Evolutionary conservation across 179 eudicot genomes (phyloP).

Genomic region (Drosera spatulata): DNA sequence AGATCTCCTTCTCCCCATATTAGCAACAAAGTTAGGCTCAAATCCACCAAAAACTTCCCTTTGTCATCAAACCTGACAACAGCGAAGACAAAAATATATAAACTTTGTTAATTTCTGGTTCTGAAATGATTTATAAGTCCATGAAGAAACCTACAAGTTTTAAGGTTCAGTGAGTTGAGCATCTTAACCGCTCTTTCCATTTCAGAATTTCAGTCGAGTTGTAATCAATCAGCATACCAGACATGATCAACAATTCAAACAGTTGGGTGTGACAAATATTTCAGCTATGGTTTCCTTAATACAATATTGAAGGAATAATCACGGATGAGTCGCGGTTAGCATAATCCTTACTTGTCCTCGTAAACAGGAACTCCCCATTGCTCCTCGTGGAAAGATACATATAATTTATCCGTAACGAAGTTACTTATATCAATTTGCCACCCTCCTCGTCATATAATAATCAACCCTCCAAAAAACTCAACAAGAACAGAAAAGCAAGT

Average conservation of each 20-base stretch:
- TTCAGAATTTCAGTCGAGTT: conserved; percentile 93
- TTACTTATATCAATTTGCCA: no score
- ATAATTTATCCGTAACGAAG: conserved; percentile 42
- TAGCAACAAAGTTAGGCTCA: conserved; percentile 59
- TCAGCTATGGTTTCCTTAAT: background rate
- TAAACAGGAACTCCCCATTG: conserved; percentile 96
- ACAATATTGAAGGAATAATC: background rate
- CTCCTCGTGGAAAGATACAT: conserved; percentile 86
- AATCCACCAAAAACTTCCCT: conserved; percentile 78
- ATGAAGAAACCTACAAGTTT: background rate
- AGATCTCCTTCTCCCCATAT: conserved; percentile 71
- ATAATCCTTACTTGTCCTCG: conserved; percentile 71
- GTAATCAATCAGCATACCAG: conserved; percentile 90
- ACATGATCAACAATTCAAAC: conserved; percentile 83
- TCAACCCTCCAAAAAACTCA: no score
- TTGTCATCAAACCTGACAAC: background rate
- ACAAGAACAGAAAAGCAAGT: no score
- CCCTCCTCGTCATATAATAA: no score
- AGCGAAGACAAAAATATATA: no score
- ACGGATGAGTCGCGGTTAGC: background rate
- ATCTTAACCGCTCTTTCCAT: conserved; percentile 60
- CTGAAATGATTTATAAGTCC: no score
- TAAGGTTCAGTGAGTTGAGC: background rate
- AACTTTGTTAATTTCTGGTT: no score
- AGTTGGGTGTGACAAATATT: conserved; percentile 35